Conservation (phyloP, 2,329 filamentous ascomycete genomes). For the Calycina herbarum region DNA sequence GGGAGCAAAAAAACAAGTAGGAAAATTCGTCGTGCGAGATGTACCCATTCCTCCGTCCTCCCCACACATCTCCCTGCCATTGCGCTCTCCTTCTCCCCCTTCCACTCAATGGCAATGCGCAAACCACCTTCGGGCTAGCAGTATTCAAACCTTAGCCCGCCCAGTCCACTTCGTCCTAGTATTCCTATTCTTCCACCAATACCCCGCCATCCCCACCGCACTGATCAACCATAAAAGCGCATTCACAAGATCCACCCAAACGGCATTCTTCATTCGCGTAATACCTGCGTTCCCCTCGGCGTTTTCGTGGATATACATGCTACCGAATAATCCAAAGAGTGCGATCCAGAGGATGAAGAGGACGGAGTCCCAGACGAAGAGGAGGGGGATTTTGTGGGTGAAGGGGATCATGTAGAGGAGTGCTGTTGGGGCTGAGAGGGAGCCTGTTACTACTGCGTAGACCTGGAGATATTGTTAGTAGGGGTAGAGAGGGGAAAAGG, state of each 20-base stretch:
- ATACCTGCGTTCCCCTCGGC: slow-evolving; percentile 63
- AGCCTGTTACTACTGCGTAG: slow-evolving; percentile 71
- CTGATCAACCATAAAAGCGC: slow-evolving; percentile 75
- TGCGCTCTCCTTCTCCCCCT: slow-evolving; percentile 1
- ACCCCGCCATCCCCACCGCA: slow-evolving; percentile 52
- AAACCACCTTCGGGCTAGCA: too few species aligned
- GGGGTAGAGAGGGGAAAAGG: background rate
- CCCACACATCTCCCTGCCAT: too few species aligned
- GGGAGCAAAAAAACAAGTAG: too few species aligned
- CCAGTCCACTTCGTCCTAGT: slow-evolving; percentile 58
- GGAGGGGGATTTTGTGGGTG: slow-evolving; percentile 51
- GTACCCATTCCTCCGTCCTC: too few species aligned
- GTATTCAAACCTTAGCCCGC: slow-evolving; percentile 50
- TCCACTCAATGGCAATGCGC: background rate
- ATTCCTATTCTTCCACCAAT: slow-evolving; percentile 60
- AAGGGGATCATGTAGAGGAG: slow-evolving; percentile 66
- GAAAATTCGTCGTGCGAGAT: too few species aligned
- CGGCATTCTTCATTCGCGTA: slow-evolving; percentile 78
- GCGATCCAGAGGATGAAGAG: slow-evolving; percentile 78
- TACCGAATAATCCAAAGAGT: slow-evolving; percentile 81
- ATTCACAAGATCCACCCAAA: slow-evolving; percentile 78
- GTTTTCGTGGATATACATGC: slow-evolving; percentile 72
- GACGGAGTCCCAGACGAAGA: slow-evolving; percentile 69
- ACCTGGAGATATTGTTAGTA: slow-evolving; percentile 39
- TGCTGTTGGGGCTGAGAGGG: slow-evolving; percentile 63